Evolutionary conservation across 2,329 filamentous ascomycete species (phyloP).

Genomic region (Polytolypa hystricis): DNA sequence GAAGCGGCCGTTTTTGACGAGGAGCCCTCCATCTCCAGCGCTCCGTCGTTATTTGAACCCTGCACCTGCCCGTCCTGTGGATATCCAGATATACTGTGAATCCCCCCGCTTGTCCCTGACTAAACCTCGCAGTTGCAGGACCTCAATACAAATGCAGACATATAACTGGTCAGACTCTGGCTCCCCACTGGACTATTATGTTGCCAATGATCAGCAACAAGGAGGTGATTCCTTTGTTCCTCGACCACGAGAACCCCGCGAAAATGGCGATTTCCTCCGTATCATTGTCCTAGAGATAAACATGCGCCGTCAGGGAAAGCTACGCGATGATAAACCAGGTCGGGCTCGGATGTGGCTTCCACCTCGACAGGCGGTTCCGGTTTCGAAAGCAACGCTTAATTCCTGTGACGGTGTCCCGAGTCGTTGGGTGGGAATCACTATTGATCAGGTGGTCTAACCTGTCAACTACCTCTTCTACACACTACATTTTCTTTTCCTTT

Average conservation of each 20-base stretch:
- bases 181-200: too few species aligned
- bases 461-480: too few species aligned
- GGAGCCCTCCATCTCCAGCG: conserved; percentile 44
- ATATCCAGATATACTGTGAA: conserved; percentile 35
- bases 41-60: conserved; percentile 53
- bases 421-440: not conserved
- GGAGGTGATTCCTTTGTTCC: conserved; percentile 31
- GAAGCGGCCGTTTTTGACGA: conserved; percentile 45
- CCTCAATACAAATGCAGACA: conserved; percentile 54
- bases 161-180: conserved; percentile 37
- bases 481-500: too few species aligned
- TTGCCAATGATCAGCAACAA: too few species aligned
- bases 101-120: conserved; percentile 24
- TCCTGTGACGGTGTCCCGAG: not conserved
- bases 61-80: conserved; percentile 34
- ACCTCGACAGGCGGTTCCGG: conserved; percentile 30
- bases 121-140: conserved; percentile 28
- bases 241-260: conserved; percentile 50
- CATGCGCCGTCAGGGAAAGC: conserved; percentile 53
- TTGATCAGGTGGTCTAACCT: not conserved
- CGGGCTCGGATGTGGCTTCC: conserved; percentile 51
- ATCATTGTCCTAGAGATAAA: conserved; percentile 58
- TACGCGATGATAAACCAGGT: conserved; percentile 44
- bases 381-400: not conserved
- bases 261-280: conserved; percentile 53